A percentile compares a stretch with the other conserved stretches of the same genome.
These are phyloP conservation scores for Lagenidium sp. DNA, from an alignment of 352 stramenopile species.

Conservation along the genomic window DNA sequence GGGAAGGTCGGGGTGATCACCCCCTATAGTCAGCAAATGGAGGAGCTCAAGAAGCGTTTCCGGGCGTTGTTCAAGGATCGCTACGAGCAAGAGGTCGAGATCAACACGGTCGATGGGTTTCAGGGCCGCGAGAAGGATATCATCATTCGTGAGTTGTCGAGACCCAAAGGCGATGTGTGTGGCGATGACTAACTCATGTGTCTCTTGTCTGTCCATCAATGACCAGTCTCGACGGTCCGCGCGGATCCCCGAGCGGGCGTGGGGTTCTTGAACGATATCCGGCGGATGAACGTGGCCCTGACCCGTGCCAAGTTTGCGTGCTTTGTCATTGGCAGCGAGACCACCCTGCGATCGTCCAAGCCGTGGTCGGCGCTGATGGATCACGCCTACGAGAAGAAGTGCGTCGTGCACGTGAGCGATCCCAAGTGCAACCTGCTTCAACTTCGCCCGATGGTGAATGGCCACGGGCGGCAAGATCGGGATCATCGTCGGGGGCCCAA, in stretches of 20 bases:
- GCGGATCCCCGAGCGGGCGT: constrained; percentile 72
- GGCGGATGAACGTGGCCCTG: constrained; percentile 85
- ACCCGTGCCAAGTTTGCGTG: constrained; percentile 85
- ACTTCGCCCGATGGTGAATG: constrained; percentile 48
- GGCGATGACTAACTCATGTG: no score
- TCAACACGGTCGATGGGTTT: constrained; percentile 91
- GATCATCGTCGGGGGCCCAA: no score
- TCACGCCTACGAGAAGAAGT: constrained; percentile 46
- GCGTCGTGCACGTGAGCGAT: constrained; percentile 80
- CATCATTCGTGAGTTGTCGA: constrained; percentile 72
- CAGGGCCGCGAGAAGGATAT: constrained; percentile 90
- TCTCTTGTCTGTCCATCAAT: constrained; percentile 1
- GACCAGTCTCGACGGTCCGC: constrained; percentile 78
- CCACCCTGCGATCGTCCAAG: constrained; percentile 74
- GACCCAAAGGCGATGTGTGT: no score
- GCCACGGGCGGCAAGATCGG: no score
- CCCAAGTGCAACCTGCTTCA: constrained; percentile 68
- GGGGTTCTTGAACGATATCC: constrained; percentile 85
- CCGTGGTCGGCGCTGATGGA: constrained; percentile 75
- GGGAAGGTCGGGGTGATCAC: constrained; percentile 87
- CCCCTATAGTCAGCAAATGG: constrained; percentile 86
- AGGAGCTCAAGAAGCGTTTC: constrained; percentile 67
- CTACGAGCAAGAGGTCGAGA: constrained; percentile 80
- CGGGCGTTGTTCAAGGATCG: constrained; percentile 35
- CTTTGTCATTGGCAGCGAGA: constrained; percentile 83